Evolutionary conservation across 192 early-diverging fungal species (phyloP).

Genomic region (Piromyces finnis): DNA sequence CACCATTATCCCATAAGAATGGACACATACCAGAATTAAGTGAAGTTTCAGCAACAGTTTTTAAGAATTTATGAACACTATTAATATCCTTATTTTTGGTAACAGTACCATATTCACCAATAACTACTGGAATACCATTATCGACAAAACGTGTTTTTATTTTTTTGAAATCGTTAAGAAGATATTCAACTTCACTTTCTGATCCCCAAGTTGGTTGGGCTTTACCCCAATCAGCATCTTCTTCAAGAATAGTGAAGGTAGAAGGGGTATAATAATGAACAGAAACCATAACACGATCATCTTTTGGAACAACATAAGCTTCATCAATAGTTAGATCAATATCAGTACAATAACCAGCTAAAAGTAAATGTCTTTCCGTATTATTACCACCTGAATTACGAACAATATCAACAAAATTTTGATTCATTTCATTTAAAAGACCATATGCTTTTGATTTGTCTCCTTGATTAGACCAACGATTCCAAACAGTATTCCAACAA

Average conservation of each 20-base stretch:
- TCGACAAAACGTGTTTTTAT: background rate
- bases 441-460: background rate
- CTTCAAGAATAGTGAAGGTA: background rate
- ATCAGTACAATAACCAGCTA: background rate
- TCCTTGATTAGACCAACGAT: background rate
- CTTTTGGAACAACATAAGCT: background rate
- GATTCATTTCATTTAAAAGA: background rate
- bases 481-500: background rate
- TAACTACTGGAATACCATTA: background rate
- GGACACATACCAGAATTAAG: background rate
- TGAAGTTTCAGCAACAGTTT: background rate
- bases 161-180: background rate
- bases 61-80: background rate
- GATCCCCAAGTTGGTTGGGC: background rate
- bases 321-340: background rate
- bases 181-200: background rate
- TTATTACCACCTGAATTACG: background rate
- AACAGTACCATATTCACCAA: background rate
- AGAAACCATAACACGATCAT: background rate
- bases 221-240: background rate
- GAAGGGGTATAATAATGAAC: background rate
- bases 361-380: background rate
- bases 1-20: background rate
- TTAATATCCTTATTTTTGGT: background rate
- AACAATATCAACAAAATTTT: background rate